These are phyloP conservation scores for Sophora flavescens DNA, from an alignment of 306 rosid genomes.

Conservation along the genomic window DNA sequence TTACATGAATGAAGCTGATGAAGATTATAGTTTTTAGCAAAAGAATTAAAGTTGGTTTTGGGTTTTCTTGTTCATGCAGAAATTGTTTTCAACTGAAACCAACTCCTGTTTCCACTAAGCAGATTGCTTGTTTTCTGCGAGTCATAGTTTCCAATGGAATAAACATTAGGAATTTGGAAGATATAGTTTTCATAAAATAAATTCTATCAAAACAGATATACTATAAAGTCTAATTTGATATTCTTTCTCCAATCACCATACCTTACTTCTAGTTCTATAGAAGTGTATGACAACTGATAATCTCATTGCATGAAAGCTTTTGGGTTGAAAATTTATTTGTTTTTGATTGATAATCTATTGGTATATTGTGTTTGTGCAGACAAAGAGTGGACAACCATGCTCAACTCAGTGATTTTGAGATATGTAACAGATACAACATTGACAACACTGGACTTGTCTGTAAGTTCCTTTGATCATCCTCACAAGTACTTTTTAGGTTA, in stretches of 20 bases:
- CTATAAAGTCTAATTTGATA: not conserved
- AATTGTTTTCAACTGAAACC: not conserved
- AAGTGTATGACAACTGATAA: constrained; percentile 31
- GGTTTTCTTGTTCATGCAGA: not conserved
- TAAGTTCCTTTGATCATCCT: constrained; percentile 56
- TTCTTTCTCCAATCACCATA: not conserved
- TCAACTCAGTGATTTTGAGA: constrained; percentile 78
- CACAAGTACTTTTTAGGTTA: not conserved
- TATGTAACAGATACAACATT: constrained; percentile 77
- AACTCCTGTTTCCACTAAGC: constrained; percentile 1
- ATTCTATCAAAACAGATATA: not conserved
- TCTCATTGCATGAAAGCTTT: constrained; percentile 8
- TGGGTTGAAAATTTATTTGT: constrained; percentile 22
- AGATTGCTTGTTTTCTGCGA: not conserved
- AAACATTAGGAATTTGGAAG: constrained; percentile 13
- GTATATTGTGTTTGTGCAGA: constrained; percentile 56
- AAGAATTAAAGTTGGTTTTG: constrained; percentile 4
- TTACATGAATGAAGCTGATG: not conserved
- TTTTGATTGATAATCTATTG: constrained; percentile 19
- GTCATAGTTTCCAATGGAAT: too few relatives aligned
- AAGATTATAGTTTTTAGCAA: not conserved
- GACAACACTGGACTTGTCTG: constrained; percentile 96
- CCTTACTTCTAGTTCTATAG: constrained; percentile 7
- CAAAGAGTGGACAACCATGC: constrained; percentile 73
- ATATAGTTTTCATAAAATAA: not conserved